Evolutionary conservation across 805 yeast species (phyloP), one percentile per base, ranked within the genome.

Genomic region (Zygosaccharomyces gambellarensis): DNA sequence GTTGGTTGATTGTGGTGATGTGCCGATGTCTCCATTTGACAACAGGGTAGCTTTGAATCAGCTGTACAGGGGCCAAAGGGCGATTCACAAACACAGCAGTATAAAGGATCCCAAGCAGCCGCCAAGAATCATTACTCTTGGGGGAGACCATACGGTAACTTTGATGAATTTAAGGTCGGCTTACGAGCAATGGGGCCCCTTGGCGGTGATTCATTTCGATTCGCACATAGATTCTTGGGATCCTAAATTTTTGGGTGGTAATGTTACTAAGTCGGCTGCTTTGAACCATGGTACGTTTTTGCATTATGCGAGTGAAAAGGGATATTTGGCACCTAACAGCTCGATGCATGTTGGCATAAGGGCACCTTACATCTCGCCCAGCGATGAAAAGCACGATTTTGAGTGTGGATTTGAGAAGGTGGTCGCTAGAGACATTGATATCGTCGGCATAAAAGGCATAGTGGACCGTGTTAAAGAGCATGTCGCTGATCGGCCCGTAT

Each of bases 181-280:
- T 1, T 76, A 69, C 53, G 83, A 80, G 55, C 67, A 71, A 27
- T 71, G 63, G 49, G 79, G 78, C 0, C 68, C 70, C 31, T 47
- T 80, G 6, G 73, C 79, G 4, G 81, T 80, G n/a, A 62, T 80
- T 14, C 85, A 82, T 60, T 82, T 82, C 54, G 88, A 82, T 60
- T 74, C 83, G 27, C 88, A 82, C 62, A 73, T 82, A 25, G 88
- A 82, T 65, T 81, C 86, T 3, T 82, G 86, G 84, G 75, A 76
- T 54, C 87, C 87, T 1, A 61, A 68, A 39, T 74, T 73, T 2
- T 63, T 81, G 19, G 85, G 86, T 1, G 87, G 87, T 0, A 82
- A 78, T 1, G 61, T 81, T 19, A 66, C 81, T 7, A 70, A 75
- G 55, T 81, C 82, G 55, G 75, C 80, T 63, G 66, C 70, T 22